Evolutionary conservation across 2,329 filamentous ascomycete species (phyloP), one percentile per base, ranked within the genome.

Genomic region (Lecanicillium sp.): DNA sequence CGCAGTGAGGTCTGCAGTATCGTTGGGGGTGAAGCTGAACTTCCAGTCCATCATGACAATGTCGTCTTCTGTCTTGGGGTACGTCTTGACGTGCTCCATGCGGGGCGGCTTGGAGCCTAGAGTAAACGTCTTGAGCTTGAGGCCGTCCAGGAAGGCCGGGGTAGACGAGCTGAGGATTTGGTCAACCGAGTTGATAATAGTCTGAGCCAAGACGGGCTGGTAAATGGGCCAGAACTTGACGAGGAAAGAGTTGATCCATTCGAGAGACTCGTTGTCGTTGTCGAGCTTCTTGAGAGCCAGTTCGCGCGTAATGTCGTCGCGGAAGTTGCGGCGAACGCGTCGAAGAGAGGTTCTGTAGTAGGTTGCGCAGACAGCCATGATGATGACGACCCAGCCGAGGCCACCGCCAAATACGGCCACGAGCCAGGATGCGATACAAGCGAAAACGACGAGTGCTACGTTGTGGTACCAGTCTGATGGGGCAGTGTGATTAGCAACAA

Each of bases 191-290:
- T 81, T 87, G 62, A 97, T 85, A 52, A 98, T 84, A 17, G 87
- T 94, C 50, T 92, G 80, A 44, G 88, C 90, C 11, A 98, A 76
- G 9, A 97, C 87, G 1, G 92, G 92, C 40, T 92, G 87, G 59
- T 95, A 97, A 54, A 98, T 98, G 45, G 92, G 92, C 92, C 92
- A 98, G 67, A 98, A 98, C 60, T 98, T 98, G 65, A 94, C 80
- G 52, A 98, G 60, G 66, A 98, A 98, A 51, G 87, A 94, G 71
- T 98, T 98, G 61, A 98, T 97, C 92, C 92, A 98, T 61, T 98
- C 92, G 35, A 98, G 70, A 41, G 85, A 92, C 64, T 98, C 92
- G 18, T 79, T 80, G 51, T 98, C 92, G 8, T 81, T 92, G 51
- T 97, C 92, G 39, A 98, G 69, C 53, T 76, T 85, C 61, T 82